Evolutionary conservation across 176 grass and related monocot genomes (phyloP), one percentile per base, ranked within the genome.

Genomic region (Oryza australiensis): DNA sequence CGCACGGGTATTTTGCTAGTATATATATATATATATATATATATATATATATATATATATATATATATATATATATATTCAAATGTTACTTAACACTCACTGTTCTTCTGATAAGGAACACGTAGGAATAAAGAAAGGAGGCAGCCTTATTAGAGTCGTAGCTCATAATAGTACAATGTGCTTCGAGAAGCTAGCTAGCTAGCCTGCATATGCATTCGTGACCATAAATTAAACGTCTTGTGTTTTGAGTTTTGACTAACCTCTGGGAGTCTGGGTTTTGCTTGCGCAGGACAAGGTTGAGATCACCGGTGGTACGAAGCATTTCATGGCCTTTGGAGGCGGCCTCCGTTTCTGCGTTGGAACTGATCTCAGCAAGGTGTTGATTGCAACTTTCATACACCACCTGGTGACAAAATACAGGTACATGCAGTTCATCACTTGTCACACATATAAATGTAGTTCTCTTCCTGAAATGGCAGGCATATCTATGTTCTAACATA

Each of bases 301-400:
- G 66, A 78, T 91, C 45, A 82, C 42, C 3, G 82, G 94, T 26
- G 91, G 89, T 22, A 88, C 91, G 2, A 93, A 89, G 78, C 81
- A 91, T 63, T 97, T 94, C 75, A 88, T 97, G 91, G 94, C 91
- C 27, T 91, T 94, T 51, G 91, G 91, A 59, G 94, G 84, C 20
- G 91, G 91, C n/a, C 49, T 91, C 34, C 59, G 91, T 16, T 94
- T 91, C 85, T 97, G 94, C 14, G 89, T 97, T 2, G 94, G 94
- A 66, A 81, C 94, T 0, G 84, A 94, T 63, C 84, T 97, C 78
- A 94, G 80, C 79, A 86, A 90, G 70, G 60, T 94, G 35, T 46
- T 91, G 81, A 97, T 97, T 91, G 78, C 91, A 38, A 84, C 86
- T 68, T 97, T 97, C 89, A 88, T 97, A 22, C 94, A 94, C 81